These are phyloP conservation scores for Penicillium sp. DNA, from an alignment of 2,329 filamentous ascomycete species.

Conservation along the genomic window DNA sequence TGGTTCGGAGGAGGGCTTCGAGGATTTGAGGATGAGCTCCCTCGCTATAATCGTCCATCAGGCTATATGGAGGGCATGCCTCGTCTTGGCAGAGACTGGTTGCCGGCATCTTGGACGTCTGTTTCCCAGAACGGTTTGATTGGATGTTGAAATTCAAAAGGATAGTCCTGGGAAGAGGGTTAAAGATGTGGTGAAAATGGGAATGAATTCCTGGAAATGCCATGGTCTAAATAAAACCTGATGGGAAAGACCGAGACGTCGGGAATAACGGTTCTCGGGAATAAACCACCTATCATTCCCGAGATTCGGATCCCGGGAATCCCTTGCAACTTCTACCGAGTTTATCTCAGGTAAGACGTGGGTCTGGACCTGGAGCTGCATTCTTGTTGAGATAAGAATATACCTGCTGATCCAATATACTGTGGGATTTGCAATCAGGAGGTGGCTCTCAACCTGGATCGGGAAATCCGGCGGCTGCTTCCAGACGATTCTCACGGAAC, in stretches of 20 bases:
- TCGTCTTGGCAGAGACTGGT: constrained; percentile 26
- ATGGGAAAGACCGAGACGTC: constrained; percentile 16
- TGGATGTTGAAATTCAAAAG: background rate
- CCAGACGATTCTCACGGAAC: background rate
- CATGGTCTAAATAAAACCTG: constrained; percentile 15
- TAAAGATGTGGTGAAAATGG: background rate
- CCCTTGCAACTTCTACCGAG: constrained; percentile 8
- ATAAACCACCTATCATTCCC: constrained; percentile 21
- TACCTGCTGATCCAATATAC: background rate
- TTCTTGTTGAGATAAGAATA: background rate
- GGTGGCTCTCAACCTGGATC: background rate
- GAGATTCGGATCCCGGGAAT: constrained; percentile 16
- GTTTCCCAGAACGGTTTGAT: background rate
- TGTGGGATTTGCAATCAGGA: background rate
- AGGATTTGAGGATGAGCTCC: constrained; percentile 50
- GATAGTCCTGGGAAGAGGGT: background rate
- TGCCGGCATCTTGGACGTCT: constrained; percentile 19
- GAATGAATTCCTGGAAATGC: constrained; percentile 2
- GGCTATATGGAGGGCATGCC: constrained; percentile 40
- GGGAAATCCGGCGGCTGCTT: constrained; percentile 1
- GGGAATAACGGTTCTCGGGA: constrained; percentile 22
- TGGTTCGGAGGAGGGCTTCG: constrained; percentile 45
- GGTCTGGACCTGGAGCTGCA: constrained; percentile 6
- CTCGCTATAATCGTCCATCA: constrained; percentile 52
- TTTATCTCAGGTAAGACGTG: constrained; percentile 22